Percentiles rank a stretch among this genome's conserved stretches.
Conservation (phyloP, 176 grass and related monocot genomes). For the Musa beccarii region DNA sequence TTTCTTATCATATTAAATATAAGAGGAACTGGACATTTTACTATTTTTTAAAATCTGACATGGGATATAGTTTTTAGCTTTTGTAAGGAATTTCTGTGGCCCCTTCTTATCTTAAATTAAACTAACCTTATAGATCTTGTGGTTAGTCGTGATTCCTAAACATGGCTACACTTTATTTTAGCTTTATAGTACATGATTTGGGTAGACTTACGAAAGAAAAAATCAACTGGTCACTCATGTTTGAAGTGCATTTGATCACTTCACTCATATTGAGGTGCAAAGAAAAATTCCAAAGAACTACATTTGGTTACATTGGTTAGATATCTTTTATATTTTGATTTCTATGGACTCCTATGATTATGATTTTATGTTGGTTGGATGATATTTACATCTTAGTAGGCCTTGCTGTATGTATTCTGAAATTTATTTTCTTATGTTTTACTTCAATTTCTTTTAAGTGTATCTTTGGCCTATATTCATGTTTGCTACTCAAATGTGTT, state of each 20-base stretch:
- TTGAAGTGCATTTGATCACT: neutral
- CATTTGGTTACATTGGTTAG: neutral
- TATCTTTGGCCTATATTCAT: neutral
- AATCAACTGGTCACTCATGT: neutral
- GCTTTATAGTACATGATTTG: too few relatives aligned
- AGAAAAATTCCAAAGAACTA: neutral
- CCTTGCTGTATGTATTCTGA: neutral
- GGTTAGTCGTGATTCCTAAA: neutral
- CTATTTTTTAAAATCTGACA: neutral
- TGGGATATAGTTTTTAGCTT: too few relatives aligned
- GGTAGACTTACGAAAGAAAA: neutral
- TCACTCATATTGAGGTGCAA: neutral
- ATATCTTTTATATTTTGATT: neutral
- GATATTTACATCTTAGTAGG: neutral
- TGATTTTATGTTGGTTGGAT: neutral
- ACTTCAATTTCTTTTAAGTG: neutral
- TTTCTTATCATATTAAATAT: neutral
- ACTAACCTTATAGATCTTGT: too few relatives aligned
- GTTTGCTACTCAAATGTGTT: neutral
- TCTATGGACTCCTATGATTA: neutral
- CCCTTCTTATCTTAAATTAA: neutral
- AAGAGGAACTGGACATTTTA: conserved; percentile 12
- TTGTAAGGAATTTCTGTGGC: neutral
- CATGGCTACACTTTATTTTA: neutral
- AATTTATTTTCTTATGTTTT: neutral